These are phyloP conservation scores for Xylaria digitata DNA, from an alignment of 2,329 filamentous ascomycete genomes.

Conservation along the genomic window DNA sequence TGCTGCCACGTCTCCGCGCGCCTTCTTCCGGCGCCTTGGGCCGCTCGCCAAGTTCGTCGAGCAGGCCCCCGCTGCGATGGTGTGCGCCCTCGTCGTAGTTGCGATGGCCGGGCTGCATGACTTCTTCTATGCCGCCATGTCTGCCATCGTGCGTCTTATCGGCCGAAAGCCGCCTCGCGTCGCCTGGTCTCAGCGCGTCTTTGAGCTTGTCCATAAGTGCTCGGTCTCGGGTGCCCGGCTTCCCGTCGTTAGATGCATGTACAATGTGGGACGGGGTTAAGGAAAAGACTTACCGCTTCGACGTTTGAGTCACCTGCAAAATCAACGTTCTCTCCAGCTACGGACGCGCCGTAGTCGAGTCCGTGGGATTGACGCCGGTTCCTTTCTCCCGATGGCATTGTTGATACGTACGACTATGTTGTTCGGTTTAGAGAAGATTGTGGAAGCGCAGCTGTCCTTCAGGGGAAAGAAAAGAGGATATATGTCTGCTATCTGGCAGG, in stretches of 20 bases:
- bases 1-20: not conserved
- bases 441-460: not conserved
- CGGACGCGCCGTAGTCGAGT: conserved; percentile 34
- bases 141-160: conserved; percentile 26
- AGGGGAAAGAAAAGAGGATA: not conserved
- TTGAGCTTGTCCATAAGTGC: conserved; percentile 36
- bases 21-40: not conserved
- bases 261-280: not conserved
- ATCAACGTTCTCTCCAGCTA: conserved; percentile 27
- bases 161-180: conserved; percentile 4
- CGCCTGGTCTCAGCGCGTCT: conserved; percentile 34
- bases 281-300: conserved; percentile 21
- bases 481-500: not conserved
- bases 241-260: not conserved
- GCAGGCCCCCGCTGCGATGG: conserved; percentile 5
- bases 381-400: conserved; percentile 26
- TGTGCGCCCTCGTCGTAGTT: conserved; percentile 24
- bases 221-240: conserved; percentile 32
- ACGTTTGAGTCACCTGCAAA: conserved; percentile 21
- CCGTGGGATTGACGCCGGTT: conserved; percentile 1
- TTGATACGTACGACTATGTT: not conserved
- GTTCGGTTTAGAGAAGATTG: not conserved
- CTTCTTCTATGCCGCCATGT: conserved; percentile 27
- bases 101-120: conserved; percentile 29
- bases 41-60: conserved; percentile 22